Evolutionary conservation across 2,329 filamentous ascomycete genomes (phyloP).

Genomic region (Sphaerulina populicola): DNA sequence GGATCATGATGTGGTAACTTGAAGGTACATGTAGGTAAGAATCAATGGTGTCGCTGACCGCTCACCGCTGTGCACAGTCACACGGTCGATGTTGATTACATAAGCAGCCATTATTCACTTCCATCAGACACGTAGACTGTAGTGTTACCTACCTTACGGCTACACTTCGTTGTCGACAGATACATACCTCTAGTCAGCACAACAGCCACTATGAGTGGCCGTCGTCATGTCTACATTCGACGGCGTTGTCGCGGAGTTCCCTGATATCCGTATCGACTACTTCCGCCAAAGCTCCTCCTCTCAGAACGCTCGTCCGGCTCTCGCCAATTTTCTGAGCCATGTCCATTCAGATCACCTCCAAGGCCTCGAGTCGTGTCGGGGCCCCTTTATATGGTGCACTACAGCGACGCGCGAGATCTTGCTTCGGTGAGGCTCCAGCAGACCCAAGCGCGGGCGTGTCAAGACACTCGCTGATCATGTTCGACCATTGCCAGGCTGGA

Average conservation of each 20-base stretch:
- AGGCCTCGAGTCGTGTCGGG: conserved; percentile 66
- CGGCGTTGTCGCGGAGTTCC: conserved; percentile 66
- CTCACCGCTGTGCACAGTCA: too few relatives aligned
- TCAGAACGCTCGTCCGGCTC: conserved; percentile 49
- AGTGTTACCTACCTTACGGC: too few relatives aligned
- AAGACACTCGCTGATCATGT: background rate
- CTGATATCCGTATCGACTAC: conserved; percentile 73
- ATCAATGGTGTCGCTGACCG: too few relatives aligned
- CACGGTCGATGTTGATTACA: too few relatives aligned
- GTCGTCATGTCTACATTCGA: conserved; percentile 68
- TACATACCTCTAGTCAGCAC: conserved; percentile 8
- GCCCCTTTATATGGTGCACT: conserved; percentile 87
- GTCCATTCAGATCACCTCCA: conserved; percentile 83
- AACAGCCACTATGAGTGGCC: conserved; percentile 7
- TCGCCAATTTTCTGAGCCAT: conserved; percentile 86
- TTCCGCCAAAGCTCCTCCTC: conserved; percentile 48
- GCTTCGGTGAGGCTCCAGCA: conserved; percentile 43
- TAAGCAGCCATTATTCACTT: too few relatives aligned
- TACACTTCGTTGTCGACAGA: background rate
- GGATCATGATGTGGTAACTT: too few relatives aligned
- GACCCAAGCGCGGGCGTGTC: background rate
- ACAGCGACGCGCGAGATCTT: conserved; percentile 71
- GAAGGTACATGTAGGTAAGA: too few relatives aligned
- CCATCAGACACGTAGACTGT: too few relatives aligned
- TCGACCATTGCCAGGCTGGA: conserved; percentile 40